Evolutionary conservation across 306 rosid genomes (phyloP), one percentile per base, ranked within the genome.

Genomic region (Inga leiocalycina): DNA sequence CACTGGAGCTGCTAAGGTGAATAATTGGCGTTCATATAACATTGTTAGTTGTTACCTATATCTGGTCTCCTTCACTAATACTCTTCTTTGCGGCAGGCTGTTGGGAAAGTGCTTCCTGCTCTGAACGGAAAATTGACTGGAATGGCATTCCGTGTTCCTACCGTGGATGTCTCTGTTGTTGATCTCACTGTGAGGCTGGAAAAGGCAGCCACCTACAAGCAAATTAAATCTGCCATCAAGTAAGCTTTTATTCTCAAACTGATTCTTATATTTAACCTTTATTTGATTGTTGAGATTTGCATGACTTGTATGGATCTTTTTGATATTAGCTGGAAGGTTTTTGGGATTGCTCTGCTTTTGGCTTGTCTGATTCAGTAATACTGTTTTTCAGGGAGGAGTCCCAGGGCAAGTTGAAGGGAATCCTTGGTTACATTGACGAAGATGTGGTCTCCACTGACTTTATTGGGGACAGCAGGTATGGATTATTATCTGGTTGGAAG

Each of bases 1-100:
- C 85, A 94, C 98, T 27, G 97, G 98, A 71, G 97, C 97, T 51
- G 98, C 98, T 20, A 94, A 94, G 98, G 98, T 94, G 81, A 82
- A 35, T 43, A 34, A 24, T 76, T 74, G 5, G 39, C 32, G 10
- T 13, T 6, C 20, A 34, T 76, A 0, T 82, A 27, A 10, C 19
- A 37, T 52, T 57, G 35, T 43, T 14, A 52, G 8, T 3, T 7
- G n/a, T 5, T 10, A 17, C 44, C 39, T 8, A 37, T 14, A 27
- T 75, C 62, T 19, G n/a, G 52, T 34, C 35, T 62, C 8, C 10
- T 5, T 43, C 52, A 48, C 34, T 83, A 71, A 71, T 13, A 20
- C 1, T 43, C 44, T 1, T 48, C 44, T 68, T 34, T 49, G 67
- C 48, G 34, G 72, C 56, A 35, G 97, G 93, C 93, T 81, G 92